phyloP scores from a whole-genome alignment of 441 rosid genomes.

The Omphalea diandra region DNA sequence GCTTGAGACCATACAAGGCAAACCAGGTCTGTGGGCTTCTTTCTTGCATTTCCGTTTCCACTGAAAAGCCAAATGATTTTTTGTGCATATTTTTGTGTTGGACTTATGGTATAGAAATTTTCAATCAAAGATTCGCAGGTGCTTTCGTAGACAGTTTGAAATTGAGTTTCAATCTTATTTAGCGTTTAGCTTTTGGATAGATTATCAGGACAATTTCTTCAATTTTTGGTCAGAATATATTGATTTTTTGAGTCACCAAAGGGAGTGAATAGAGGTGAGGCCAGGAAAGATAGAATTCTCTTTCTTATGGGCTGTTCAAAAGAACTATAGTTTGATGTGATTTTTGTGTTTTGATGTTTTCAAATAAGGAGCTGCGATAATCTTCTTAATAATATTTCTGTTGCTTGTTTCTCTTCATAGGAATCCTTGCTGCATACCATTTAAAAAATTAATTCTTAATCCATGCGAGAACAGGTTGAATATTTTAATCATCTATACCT shows the following conservation, averaged over 20 bases:
- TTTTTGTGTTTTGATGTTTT: no score
- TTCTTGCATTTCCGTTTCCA: neutral
- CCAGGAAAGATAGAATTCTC: neutral
- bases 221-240: no score
- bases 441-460: neutral
- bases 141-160: neutral
- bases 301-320: neutral
- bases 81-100: neutral
- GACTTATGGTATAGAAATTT: neutral
- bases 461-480: neutral
- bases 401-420: neutral
- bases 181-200: neutral
- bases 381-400: neutral
- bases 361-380: neutral
- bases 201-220: neutral
- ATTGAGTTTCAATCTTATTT: neutral
- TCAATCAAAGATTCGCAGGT: neutral
- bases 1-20: slow-evolving; percentile 53
- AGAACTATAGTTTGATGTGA: neutral
- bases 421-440: no score
- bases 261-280: neutral
- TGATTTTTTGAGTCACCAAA: no score
- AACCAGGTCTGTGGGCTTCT: slow-evolving; percentile 46
- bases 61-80: neutral
- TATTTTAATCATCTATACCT: neutral